Conservation (phyloP, 2,329 filamentous ascomycete genomes). For the Pseudocercospora fijiensis region DNA sequence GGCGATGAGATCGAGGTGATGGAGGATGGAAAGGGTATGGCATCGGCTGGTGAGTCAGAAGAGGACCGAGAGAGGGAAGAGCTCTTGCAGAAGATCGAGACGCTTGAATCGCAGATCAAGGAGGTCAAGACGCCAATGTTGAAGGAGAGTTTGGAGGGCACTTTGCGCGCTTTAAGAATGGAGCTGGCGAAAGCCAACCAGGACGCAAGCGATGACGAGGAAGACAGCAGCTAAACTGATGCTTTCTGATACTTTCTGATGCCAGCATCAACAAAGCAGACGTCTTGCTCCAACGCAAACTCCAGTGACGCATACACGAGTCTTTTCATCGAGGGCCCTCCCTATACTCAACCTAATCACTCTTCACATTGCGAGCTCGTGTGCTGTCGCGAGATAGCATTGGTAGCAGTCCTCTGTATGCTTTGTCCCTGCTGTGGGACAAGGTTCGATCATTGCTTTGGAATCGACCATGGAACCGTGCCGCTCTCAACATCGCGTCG, state of each 20-base stretch:
- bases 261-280: background rate
- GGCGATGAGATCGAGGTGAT: slow-evolving; percentile 23
- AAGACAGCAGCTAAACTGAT: background rate
- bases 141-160: slow-evolving; percentile 1
- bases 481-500: too few relatives aligned
- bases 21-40: background rate
- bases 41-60: background rate
- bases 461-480: too few relatives aligned
- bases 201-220: background rate
- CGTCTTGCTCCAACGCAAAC: background rate
- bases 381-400: too few relatives aligned
- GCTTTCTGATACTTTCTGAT: too few relatives aligned
- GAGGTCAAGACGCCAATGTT: slow-evolving; percentile 17
- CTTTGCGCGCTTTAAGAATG: background rate
- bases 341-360: too few relatives aligned
- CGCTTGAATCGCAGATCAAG: slow-evolving; percentile 35
- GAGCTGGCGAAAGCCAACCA: background rate
- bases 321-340: too few relatives aligned
- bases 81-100: slow-evolving; percentile 32
- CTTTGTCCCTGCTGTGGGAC: too few relatives aligned
- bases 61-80: slow-evolving; percentile 12
- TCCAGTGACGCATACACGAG: too few relatives aligned
- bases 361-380: too few relatives aligned
- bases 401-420: too few relatives aligned
- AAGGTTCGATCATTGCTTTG: too few relatives aligned